Percentiles rank a stretch among this genome's conserved stretches.
These are phyloP conservation scores for Dendrobium officinale DNA, from an alignment of 106 monocot genomes.

Conservation along the genomic window DNA sequence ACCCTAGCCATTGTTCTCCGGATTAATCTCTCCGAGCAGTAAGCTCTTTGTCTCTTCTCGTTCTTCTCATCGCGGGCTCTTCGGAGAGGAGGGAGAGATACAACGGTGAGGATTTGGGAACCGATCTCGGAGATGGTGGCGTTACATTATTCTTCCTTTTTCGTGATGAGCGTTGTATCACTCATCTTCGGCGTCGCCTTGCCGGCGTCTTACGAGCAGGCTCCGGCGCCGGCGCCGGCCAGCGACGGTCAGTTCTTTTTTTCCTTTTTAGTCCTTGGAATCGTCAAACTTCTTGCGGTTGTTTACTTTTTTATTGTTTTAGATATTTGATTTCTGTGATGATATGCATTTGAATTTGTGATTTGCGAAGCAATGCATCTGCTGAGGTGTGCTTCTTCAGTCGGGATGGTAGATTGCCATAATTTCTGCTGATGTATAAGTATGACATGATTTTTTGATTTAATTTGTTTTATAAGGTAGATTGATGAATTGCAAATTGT, in stretches of 20 bases:
- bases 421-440: no score
- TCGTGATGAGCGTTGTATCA: constrained; percentile 4
- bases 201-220: constrained; percentile 10
- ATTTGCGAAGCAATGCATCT: no score
- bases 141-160: background rate
- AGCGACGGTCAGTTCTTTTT: constrained; percentile 10
- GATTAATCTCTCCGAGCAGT: background rate
- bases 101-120: background rate
- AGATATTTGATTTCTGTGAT: no score
- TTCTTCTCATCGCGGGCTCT: background rate
- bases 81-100: background rate
- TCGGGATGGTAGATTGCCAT: no score
- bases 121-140: background rate
- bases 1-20: background rate
- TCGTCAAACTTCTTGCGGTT: no score
- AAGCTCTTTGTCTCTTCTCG: background rate
- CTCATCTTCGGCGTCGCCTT: constrained; percentile 6
- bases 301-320: no score
- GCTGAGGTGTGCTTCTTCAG: no score
- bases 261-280: no score
- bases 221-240: constrained; percentile 13
- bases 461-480: no score
- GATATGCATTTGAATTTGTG: no score
- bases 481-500: no score
- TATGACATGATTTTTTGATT: no score